Base-by-base conservation (phyloP, 2,329 filamentous ascomycete species). In the Fusarium denticulatum region DNA sequence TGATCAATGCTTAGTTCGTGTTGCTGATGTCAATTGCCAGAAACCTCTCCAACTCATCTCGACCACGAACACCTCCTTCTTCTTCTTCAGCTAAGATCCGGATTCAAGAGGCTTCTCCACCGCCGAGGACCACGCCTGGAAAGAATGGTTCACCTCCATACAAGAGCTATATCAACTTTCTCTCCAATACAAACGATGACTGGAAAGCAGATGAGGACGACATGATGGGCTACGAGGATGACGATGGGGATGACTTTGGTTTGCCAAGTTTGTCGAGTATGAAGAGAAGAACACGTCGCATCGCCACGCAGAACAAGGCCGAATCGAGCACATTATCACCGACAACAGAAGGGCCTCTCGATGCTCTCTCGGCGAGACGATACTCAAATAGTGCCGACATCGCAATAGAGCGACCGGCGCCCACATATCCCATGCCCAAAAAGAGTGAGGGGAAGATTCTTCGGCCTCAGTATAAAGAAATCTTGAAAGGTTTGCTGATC, bases 381-480 rank as follows among this genome's bases (percentile, higher is more conserved):
- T 91, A 93, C 67, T 93, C 94, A 32, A 92, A 97, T 83, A 98
- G 95, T 82, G 94, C 94, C 72, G 96, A 98, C 81, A 98, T 98
- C 80, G 95, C 95, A 24, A 93, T 97, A 78, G 95, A 98, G 83
- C 89, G 96, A 70, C 94, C 94, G 30, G 86, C 92, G 43, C 90
- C 94, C 20, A 91, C 90, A 70, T 98, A 98, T 79, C 96, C 96
- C 34, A 92, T 94, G 77, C 91, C 95, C 6, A 96, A 95, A 83
- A 97, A 95, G 82, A 92, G 89, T 71, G 95, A 98, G 80, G 96
- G 94, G 34, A 99, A 99, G 86, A 98, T 98, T 67, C 85, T 99
- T 28, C 91, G 96, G 72, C 96, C 96, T 58, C 96, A 99, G 82
- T 99, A 98, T 82, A 98, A 99, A 83, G 96, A 99, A 71, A 97